Evolutionary conservation across 2,329 filamentous ascomycete species (phyloP).

Genomic region (Bipolaris oryzae): DNA sequence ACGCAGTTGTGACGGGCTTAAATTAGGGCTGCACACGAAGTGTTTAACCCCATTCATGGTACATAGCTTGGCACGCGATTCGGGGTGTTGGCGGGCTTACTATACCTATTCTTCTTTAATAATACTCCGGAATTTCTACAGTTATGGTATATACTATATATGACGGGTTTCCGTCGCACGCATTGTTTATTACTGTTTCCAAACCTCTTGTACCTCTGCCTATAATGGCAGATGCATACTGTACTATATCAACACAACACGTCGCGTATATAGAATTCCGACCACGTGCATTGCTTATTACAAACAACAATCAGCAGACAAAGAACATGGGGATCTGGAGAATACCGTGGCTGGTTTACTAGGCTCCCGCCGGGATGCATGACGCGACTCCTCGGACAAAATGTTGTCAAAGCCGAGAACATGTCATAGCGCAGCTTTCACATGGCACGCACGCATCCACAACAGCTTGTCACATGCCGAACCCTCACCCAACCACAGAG

Average conservation of each 20-base stretch:
- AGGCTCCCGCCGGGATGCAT: background rate
- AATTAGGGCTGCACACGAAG: background rate
- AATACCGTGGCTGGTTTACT: background rate
- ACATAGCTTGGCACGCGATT: background rate
- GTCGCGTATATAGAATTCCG: background rate
- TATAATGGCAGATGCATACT: no score
- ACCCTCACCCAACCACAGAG: constrained; percentile 23
- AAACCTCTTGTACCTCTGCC: background rate
- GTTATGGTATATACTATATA: background rate
- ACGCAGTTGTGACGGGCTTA: background rate
- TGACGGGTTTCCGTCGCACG: background rate
- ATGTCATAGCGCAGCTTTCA: constrained; percentile 28
- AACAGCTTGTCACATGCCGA: constrained; percentile 32
- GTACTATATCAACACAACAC: background rate
- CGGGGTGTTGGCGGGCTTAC: background rate
- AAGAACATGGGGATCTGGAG: background rate
- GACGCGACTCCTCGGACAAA: constrained; percentile 5
- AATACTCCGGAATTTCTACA: background rate
- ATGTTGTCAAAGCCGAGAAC: constrained; percentile 18
- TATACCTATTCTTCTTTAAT: background rate
- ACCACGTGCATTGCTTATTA: background rate
- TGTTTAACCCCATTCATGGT: constrained; percentile 5
- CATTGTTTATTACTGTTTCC: background rate
- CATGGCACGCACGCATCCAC: constrained; percentile 23
- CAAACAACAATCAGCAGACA: constrained; percentile 4